phyloP scores from a whole-genome alignment of 345 rosid genomes.

The Raphanus sativus region DNA sequence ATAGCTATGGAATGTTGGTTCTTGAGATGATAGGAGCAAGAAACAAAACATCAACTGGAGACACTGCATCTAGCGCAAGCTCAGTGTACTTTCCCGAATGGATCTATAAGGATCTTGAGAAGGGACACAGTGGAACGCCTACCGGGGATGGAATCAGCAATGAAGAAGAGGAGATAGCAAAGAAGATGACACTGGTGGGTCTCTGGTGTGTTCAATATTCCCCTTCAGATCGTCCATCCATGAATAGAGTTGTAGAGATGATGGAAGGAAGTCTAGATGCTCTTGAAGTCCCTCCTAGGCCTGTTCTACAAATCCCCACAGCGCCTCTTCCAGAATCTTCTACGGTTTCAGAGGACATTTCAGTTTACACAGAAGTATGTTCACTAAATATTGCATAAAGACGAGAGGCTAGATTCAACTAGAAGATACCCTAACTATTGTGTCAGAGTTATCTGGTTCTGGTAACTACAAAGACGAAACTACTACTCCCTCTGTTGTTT shows the following conservation, averaged over 20 bases:
- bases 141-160: not conserved
- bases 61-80: slow-evolving; percentile 1
- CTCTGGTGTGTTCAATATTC: not conserved
- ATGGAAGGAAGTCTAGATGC: not conserved
- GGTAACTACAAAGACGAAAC: not conserved
- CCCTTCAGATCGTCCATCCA: not conserved
- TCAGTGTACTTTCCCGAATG: slow-evolving; percentile 42
- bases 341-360: not conserved
- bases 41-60: not conserved
- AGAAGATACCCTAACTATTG: not conserved
- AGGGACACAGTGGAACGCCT: not conserved
- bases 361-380: not conserved
- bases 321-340: not conserved
- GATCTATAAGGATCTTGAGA: slow-evolving; percentile 40
- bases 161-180: slow-evolving; percentile 20
- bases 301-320: not conserved
- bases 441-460: not conserved
- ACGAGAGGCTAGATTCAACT: not conserved
- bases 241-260: slow-evolving; percentile 7
- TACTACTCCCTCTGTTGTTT: too few species aligned
- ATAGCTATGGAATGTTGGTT: slow-evolving; percentile 54
- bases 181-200: slow-evolving; percentile 34
- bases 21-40: slow-evolving; percentile 46
- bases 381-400: not conserved
- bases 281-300: slow-evolving; percentile 7